These are phyloP conservation scores for Trifolium fragiferum DNA, from an alignment of 306 rosid species.

Conservation along the genomic window DNA sequence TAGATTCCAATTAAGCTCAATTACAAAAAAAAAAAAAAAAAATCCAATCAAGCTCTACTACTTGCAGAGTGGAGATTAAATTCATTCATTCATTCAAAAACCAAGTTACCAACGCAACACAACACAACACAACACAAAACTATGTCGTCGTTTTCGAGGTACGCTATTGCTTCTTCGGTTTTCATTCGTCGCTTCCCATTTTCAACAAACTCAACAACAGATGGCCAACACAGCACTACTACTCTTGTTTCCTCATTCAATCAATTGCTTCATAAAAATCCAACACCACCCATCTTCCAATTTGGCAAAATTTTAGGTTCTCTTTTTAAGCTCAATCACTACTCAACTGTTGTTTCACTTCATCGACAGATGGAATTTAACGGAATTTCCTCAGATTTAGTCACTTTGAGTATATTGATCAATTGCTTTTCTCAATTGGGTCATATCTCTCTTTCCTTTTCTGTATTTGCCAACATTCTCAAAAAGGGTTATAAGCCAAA, in stretches of 20 bases:
- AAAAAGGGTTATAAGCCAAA: neutral
- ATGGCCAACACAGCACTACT: too few relatives aligned
- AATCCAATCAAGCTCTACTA: too few relatives aligned
- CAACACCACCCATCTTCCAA: neutral
- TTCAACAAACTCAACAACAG: too few relatives aligned
- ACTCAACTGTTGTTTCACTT: neutral
- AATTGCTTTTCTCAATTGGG: neutral
- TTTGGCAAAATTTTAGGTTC: neutral
- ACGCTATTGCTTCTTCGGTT: too few relatives aligned
- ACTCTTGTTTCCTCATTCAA: neutral
- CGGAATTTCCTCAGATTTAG: neutral
- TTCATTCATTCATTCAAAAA: too few relatives aligned
- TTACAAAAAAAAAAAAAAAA: too few relatives aligned
- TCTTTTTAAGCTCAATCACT: neutral
- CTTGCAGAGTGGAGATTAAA: too few relatives aligned
- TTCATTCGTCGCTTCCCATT: too few relatives aligned
- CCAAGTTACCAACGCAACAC: too few relatives aligned
- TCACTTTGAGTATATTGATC: neutral
- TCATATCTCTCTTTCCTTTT: neutral
- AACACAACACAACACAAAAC: too few relatives aligned
- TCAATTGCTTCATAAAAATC: neutral
- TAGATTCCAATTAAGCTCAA: too few relatives aligned
- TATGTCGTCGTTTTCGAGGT: too few relatives aligned
- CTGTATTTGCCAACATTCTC: neutral
- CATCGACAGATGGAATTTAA: neutral